A percentile compares a stretch with the other conserved stretches of the same genome.
Conservation (phyloP, 345 rosid genomes). For the Salix dunnii region DNA sequence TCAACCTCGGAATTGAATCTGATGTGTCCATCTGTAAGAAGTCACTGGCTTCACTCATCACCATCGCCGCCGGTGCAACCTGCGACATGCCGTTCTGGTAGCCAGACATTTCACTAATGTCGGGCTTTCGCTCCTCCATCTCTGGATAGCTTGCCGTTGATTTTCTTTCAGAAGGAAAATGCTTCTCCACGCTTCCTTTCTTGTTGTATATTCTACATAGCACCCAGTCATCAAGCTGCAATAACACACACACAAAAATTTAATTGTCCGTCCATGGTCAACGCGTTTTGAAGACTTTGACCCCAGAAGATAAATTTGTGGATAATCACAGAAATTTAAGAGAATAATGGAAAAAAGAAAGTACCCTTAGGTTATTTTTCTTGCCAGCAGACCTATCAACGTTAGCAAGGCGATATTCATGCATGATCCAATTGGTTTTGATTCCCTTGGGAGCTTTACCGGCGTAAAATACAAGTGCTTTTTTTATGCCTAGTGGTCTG, state of each 20-base stretch:
- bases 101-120: slow-evolving; percentile 10
- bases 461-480: slow-evolving; percentile 80
- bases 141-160: slow-evolving; percentile 11
- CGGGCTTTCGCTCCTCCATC: slow-evolving; percentile 39
- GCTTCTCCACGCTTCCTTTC: slow-evolving; percentile 67
- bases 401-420: slow-evolving; percentile 83
- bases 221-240: slow-evolving; percentile 90
- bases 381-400: slow-evolving; percentile 72
- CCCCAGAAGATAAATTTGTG: neutral
- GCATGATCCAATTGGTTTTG: slow-evolving; percentile 98
- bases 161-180: slow-evolving; percentile 24
- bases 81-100: neutral
- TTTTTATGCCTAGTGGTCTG: slow-evolving; percentile 67
- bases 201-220: slow-evolving; percentile 81
- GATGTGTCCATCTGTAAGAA: slow-evolving; percentile 42
- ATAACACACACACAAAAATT: neutral
- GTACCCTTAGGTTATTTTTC: slow-evolving; percentile 62
- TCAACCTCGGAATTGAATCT: slow-evolving; percentile 48
- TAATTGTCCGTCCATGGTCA: neutral
- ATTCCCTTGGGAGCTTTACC: slow-evolving; percentile 83
- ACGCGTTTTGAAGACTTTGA: neutral
- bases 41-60: neutral
- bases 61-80: neutral
- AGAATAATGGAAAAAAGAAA: neutral
- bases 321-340: neutral